Evolutionary conservation across 2,329 filamentous ascomycete species (phyloP), one percentile per base, ranked within the genome.

Genomic region (Aureobasidium sp.): DNA sequence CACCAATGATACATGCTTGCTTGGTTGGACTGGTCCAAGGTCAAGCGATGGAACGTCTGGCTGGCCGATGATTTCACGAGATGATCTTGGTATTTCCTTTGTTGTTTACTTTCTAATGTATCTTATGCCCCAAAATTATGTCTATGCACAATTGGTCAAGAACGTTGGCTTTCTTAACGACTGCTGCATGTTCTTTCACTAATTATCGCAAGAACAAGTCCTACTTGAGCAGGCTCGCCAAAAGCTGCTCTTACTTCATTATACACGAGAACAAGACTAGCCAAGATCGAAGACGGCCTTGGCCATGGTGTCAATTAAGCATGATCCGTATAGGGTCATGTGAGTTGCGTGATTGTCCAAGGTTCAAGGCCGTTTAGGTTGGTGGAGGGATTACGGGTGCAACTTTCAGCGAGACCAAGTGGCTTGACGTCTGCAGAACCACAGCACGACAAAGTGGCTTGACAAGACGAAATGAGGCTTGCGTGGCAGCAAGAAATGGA

Each of bases 1-100:
- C 65, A 34, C 65, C 68, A 1, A 62, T 65, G 51, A 65, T 71
- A 23, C 70, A 72, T 64, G 70, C 70, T 3, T 68, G 70, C 2
- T 42, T 72, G 34, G 68, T 72, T 15, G 69, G 70, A 1, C 61
- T 71, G 26, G 44, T 62, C 5, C 50, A 62, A 52, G 60, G 51
- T 23, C 50, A 56, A 52, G 32, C 27, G 15, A 62, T 55, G 60
- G 51, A 53, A 39, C 50, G 59, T 53, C 23, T 61, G 32, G 50
- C 59, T 37, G 47, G 50, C 39, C 47, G 50, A 52, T 61, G 39
- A 55, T 46, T 20, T 6, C 41, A 12, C 17, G 42, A 47, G 23
- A 26, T 20, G n/a, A 4, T 13, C 29, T 39, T 26, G 23, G 3
- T n/a, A 41, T 60, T 29, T 60, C 56, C 8, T 60, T 51, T 60